Conservation (phyloP, 805 yeast genomes). For the Kregervanrija pseudodelftensis region DNA sequence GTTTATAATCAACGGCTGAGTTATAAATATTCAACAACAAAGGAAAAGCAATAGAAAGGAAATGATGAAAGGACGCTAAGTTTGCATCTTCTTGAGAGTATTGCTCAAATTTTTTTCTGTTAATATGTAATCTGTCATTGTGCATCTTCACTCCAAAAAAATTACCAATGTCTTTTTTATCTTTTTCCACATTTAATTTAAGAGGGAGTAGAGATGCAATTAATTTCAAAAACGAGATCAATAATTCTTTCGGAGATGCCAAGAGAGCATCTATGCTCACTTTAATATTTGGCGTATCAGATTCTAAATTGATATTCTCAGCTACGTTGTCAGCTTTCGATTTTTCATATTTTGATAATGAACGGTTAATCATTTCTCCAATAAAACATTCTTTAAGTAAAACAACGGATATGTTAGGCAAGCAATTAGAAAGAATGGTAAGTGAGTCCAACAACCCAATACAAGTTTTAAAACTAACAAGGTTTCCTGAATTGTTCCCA, state of each 20-base stretch:
- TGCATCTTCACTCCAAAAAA: slow-evolving; percentile 22
- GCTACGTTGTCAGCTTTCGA: slow-evolving; percentile 7
- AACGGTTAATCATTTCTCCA: slow-evolving; percentile 39
- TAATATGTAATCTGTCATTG: slow-evolving; percentile 17
- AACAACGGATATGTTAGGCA: slow-evolving; percentile 33
- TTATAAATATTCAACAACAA: slow-evolving; percentile 58
- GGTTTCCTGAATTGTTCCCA: slow-evolving; percentile 18
- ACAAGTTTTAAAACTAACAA: slow-evolving; percentile 32
- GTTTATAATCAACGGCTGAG: slow-evolving; percentile 61
- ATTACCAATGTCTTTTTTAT: slow-evolving; percentile 23
- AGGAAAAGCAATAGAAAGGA: slow-evolving; percentile 43
- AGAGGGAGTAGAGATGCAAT: slow-evolving; percentile 54
- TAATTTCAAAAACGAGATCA: slow-evolving; percentile 47
- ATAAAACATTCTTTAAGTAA: slow-evolving; percentile 44
- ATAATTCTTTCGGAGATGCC: slow-evolving; percentile 64
- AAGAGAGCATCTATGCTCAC: slow-evolving; percentile 63
- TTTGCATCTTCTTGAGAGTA: slow-evolving; percentile 22
- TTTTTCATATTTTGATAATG: slow-evolving; percentile 46
- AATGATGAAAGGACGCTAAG: slow-evolving; percentile 15
- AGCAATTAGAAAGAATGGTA: slow-evolving; percentile 37
- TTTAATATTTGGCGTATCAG: not conserved
- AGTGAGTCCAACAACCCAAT: slow-evolving; percentile 38
- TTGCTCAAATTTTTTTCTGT: slow-evolving; percentile 28
- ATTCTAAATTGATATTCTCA: not conserved
- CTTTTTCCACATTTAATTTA: slow-evolving; percentile 8